Base-by-base conservation (phyloP, 2,329 filamentous ascomycete genomes). In the Fusarium clavum region DNA sequence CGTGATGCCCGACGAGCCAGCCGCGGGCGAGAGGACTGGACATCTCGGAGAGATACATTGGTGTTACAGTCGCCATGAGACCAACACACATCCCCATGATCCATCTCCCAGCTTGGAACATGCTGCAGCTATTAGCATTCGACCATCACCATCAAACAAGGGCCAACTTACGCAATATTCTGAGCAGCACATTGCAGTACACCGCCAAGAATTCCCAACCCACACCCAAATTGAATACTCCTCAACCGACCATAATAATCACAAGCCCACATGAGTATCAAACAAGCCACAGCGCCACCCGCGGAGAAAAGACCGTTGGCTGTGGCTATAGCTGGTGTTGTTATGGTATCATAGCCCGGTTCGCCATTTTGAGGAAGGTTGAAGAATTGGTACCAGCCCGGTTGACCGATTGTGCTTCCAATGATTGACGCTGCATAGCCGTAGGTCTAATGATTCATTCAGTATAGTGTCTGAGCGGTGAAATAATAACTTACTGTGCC, bases 351-450 rank as follows among this genome's bases (percentile, higher is more conserved):
- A 64, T 86, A 85, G 52, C 83, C 84, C 0, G 77, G 75, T 57
- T 84, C 78, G 14, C 81, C 82, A 32, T 80, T 74, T 13, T 63
- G 64, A 1, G 84, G 84, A 12, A 86, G 79, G 45, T 83, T 69
- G 70, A 87, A 86, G 74, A 81, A 86, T 20, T 73, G 64, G 69
- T 84, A 86, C 83, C 83, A 86, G 65, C 84, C 84, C 6, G 84
- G 83, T 57, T 86, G 84, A 11, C 85, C 85, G 55, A 86, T 85
- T 18, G 84, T 86, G 59, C 82, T 84, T 41, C 81, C 79, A 40
- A 86, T 86, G 40, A 86, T 81, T 3, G 84, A 85, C 11, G 84
- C 79, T 55, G 80, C 82, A 67, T 86, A 86, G 24, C 84, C 84
- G 65, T 86, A 86, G 4, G 84, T 20, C 20, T 20, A 3, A 20